Evolutionary conservation across 116 monocot genomes (phyloP).

Genomic region (Papilionanthe hybrid): DNA sequence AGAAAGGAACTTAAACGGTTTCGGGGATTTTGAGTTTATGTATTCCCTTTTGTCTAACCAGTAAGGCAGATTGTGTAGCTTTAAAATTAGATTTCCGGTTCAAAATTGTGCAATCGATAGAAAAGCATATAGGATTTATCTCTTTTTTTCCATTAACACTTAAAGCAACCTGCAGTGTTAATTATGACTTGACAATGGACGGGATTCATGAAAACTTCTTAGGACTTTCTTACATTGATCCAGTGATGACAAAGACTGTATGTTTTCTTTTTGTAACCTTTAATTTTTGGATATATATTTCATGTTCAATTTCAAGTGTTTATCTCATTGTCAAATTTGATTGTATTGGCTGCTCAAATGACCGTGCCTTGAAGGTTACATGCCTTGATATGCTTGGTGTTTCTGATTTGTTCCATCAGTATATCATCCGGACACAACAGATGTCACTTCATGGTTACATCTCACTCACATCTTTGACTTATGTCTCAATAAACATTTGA

Average conservation of each 20-base stretch:
- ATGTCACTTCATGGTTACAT: constrained; percentile 71
- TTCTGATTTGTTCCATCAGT: constrained; percentile 67
- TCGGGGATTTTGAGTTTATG: constrained; percentile 47
- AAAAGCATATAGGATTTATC: not conserved
- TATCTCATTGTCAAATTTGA: constrained; percentile 1
- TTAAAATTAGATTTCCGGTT: not conserved
- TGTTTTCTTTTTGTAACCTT: constrained; percentile 15
- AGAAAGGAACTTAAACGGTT: constrained; percentile 7
- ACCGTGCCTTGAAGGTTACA: constrained; percentile 38
- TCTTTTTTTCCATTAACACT: constrained; percentile 3
- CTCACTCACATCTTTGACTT: not conserved
- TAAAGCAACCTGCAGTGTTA: constrained; percentile 58
- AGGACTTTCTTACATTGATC: constrained; percentile 80
- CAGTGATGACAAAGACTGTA: constrained; percentile 88
- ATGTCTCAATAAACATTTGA: not conserved
- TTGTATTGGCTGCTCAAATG: not conserved
- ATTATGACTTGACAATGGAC: constrained; percentile 93
- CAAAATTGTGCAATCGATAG: not conserved
- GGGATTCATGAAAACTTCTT: constrained; percentile 94
- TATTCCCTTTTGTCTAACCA: constrained; percentile 81
- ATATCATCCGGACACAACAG: constrained; percentile 64
- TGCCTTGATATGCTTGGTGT: constrained; percentile 71
- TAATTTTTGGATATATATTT: constrained; percentile 11
- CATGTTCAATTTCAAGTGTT: not conserved
- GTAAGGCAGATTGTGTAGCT: constrained; percentile 24